These are phyloP conservation scores for Soucietia sequanensis DNA, from an alignment of 805 yeast genomes.

Conservation along the genomic window DNA sequence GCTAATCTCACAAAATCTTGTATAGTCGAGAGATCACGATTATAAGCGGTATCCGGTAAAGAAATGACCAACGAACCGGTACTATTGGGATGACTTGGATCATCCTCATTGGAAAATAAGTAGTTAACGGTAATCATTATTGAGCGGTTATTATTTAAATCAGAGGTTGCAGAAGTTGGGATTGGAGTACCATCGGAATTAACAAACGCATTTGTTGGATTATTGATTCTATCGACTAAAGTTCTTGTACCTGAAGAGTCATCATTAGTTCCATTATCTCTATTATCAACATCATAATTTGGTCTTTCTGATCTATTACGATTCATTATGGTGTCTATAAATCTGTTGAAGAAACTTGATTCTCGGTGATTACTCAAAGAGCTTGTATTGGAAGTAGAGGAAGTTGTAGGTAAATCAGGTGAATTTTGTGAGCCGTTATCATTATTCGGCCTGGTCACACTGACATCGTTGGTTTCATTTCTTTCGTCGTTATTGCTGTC, in stretches of 20 bases:
- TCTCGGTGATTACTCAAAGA: too few species aligned
- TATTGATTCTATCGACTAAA: neutral
- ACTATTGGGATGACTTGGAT: constrained; percentile 38
- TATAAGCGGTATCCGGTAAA: constrained; percentile 63
- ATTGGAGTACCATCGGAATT: neutral
- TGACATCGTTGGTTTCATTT: too few species aligned
- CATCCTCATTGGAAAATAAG: constrained; percentile 39
- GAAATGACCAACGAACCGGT: constrained; percentile 62
- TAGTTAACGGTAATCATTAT: constrained; percentile 45
- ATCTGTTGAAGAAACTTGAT: constrained; percentile 21
- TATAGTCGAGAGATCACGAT: constrained; percentile 57
- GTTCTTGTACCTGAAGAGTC: neutral
- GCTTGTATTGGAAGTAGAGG: neutral
- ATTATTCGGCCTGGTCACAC: too few species aligned
- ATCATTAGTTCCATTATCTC: neutral
- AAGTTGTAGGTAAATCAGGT: constrained; percentile 2
- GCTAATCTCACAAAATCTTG: constrained; percentile 64
- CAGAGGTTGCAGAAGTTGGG: constrained; percentile 3
- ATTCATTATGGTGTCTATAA: constrained; percentile 18
- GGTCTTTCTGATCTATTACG: constrained; percentile 1
- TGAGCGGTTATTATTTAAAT: constrained; percentile 25
- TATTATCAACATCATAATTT: neutral
- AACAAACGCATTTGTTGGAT: constrained; percentile 3
- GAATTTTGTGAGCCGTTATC: neutral
- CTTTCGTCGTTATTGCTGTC: too few species aligned